These are phyloP conservation scores for Fusarium paranaense DNA, from an alignment of 2,329 filamentous ascomycete genomes.

Conservation along the genomic window DNA sequence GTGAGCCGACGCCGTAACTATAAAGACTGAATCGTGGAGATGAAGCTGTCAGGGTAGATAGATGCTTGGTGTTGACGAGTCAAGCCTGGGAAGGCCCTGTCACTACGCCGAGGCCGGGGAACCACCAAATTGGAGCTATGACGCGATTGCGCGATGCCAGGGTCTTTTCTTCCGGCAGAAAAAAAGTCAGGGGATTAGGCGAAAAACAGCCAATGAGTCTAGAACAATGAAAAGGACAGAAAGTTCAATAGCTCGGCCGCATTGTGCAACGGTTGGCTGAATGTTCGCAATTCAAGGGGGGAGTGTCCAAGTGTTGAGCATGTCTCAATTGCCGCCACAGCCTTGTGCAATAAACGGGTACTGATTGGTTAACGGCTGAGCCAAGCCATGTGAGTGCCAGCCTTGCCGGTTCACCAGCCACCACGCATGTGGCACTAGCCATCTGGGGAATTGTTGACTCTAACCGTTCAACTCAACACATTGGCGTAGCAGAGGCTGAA, in stretches of 20 bases:
- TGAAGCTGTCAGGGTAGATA: slow-evolving; percentile 5
- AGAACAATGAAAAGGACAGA: not conserved
- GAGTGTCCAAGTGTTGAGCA: not conserved
- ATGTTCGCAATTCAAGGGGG: slow-evolving; percentile 20
- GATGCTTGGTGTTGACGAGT: slow-evolving; percentile 9
- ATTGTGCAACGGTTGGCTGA: slow-evolving; percentile 30
- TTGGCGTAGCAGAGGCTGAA: not conserved
- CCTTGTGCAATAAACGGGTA: not conserved
- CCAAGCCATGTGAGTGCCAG: slow-evolving; percentile 5
- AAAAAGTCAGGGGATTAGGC: slow-evolving; percentile 5
- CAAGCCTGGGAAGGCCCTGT: slow-evolving; percentile 20
- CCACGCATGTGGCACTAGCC: slow-evolving; percentile 16
- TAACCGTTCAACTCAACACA: not conserved
- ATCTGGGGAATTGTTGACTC: slow-evolving; percentile 17
- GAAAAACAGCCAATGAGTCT: not conserved
- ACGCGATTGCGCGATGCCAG: slow-evolving; percentile 37
- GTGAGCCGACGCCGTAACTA: not conserved
- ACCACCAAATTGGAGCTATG: slow-evolving; percentile 16
- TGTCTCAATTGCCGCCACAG: slow-evolving; percentile 14
- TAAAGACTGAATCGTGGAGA: not conserved
- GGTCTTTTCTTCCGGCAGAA: slow-evolving; percentile 2
- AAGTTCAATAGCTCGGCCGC: not conserved
- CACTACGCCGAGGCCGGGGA: slow-evolving; percentile 34
- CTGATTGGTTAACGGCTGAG: not conserved
- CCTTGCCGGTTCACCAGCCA: slow-evolving; percentile 16